Base-by-base conservation (phyloP, 164 flowering plant genomes). In the Malania oleifera region DNA sequence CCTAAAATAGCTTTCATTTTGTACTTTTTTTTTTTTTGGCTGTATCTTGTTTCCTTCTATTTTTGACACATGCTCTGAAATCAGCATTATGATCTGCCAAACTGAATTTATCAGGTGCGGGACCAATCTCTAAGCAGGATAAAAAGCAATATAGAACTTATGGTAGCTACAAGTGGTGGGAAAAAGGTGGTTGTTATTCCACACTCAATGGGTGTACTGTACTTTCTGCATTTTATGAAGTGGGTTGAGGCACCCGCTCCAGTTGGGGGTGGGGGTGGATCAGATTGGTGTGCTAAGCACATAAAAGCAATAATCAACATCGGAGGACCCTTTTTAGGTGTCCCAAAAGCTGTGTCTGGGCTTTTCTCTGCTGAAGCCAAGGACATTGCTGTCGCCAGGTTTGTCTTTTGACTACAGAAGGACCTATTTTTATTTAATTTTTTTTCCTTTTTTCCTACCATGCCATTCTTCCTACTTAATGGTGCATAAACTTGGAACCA, bases 311-410 rank as follows among this genome's bases (percentile, higher is more conserved):
- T 82, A 11, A 74, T 80, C 83, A 82, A 80, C 54, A 80, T 82
- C 13, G 76, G 73, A 45, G 71, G 61, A 57, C 68, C 73, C 15
- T 78, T 95, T 76, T 67, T 95, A 58, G 99, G 99, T 60, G 99
- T 87, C 68, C 99, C 99, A 59, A 95, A 95, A 68, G 87, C 96
- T 43, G 76, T 85, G 15, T 60, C 91, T n/a, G 99, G 89, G 26
- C 86, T 95, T 69, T 87, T 95, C 73, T 95, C 99, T 25, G 75
- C 95, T 57, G 99, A 95, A 78, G 97, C 90, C 40, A 88, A 68
- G 77, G 99, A 95, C 70, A 77, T 95, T 71, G 99, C 99, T 14
- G 82, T 82, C 52, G 97, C 93, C 63, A 85, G 99, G 99, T 95
- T 1, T 46, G 7, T 0, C 4, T 20, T 22, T 46, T 46, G 17